phyloP scores from a whole-genome alignment of 305 asterid species.

The Fraxinus velutina region DNA sequence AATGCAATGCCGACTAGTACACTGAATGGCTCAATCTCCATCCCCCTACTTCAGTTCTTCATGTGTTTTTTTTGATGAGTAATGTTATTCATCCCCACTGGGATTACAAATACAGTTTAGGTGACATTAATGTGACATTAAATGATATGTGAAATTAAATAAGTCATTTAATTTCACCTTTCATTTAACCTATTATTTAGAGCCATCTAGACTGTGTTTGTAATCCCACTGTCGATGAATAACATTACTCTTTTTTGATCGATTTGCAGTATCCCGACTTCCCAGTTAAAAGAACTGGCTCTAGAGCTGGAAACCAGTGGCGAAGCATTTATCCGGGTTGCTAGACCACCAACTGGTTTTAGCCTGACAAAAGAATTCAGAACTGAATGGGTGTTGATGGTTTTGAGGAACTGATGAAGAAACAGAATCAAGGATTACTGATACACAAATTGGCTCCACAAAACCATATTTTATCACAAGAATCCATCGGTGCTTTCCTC shows the following conservation, averaged over 20 bases:
- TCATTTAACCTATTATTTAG: no score
- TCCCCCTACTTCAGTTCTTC: neutral
- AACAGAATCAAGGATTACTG: neutral
- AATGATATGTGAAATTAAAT: no score
- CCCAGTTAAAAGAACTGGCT: neutral
- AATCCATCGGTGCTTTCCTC: constrained; percentile 3
- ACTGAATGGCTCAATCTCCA: neutral
- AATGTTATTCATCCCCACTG: no score
- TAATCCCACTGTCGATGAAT: no score
- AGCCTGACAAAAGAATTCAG: neutral
- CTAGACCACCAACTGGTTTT: neutral
- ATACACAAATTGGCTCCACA: constrained; percentile 1
- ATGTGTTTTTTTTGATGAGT: neutral
- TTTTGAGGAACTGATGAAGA: neutral
- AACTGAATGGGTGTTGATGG: neutral
- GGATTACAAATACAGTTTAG: no score
- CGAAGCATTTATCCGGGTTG: neutral
- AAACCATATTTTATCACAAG: neutral
- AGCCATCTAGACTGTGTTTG: no score
- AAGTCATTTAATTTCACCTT: no score
- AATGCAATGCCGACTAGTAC: neutral
- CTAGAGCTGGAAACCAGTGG: neutral
- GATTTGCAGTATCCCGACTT: neutral
- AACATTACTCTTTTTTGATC: neutral
- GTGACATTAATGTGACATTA: no score